These are phyloP conservation scores for Fraxinus platypoda DNA, from an alignment of 305 asterid genomes.

Conservation along the genomic window DNA sequence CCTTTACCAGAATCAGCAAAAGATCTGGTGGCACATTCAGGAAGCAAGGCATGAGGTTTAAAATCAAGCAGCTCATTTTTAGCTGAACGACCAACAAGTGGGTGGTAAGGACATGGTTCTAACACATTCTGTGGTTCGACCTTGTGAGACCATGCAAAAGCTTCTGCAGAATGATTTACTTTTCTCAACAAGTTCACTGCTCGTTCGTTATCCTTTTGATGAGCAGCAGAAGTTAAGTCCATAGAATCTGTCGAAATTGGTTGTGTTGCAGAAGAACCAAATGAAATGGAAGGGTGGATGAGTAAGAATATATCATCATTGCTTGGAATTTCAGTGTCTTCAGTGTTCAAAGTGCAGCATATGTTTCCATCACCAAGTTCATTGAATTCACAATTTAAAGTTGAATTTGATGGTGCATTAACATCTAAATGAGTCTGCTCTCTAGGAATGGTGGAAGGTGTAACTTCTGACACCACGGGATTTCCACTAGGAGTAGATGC, in stretches of 20 bases:
- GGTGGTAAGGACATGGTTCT: slow-evolving; percentile 30
- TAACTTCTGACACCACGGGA: slow-evolving; percentile 35
- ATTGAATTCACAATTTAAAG: slow-evolving; percentile 38
- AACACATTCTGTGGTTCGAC: slow-evolving; percentile 37
- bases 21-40: slow-evolving; percentile 43
- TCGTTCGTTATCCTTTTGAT: slow-evolving; percentile 43
- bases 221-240: slow-evolving; percentile 38
- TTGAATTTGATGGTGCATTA: slow-evolving; percentile 42
- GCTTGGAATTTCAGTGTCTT: slow-evolving; percentile 95
- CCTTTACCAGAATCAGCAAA: slow-evolving; percentile 37
- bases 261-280: slow-evolving; percentile 52
- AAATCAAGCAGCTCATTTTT: slow-evolving; percentile 46
- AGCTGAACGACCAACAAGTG: slow-evolving; percentile 37
- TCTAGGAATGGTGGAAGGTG: slow-evolving; percentile 26
- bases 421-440: slow-evolving; percentile 39
- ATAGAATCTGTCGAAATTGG: slow-evolving; percentile 30
- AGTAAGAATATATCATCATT: slow-evolving; percentile 98
- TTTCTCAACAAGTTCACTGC: slow-evolving; percentile 32
- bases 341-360: slow-evolving; percentile 69
- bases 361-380: slow-evolving; percentile 48
- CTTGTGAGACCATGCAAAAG: slow-evolving; percentile 50
- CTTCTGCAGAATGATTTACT: slow-evolving; percentile 42
- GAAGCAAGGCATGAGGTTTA: slow-evolving; percentile 30
- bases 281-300: slow-evolving; percentile 76
- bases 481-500: slow-evolving; percentile 31